These are phyloP conservation scores for Boletus sp. DNA, from an alignment of 768 basidiomycete genomes.

Conservation along the genomic window DNA sequence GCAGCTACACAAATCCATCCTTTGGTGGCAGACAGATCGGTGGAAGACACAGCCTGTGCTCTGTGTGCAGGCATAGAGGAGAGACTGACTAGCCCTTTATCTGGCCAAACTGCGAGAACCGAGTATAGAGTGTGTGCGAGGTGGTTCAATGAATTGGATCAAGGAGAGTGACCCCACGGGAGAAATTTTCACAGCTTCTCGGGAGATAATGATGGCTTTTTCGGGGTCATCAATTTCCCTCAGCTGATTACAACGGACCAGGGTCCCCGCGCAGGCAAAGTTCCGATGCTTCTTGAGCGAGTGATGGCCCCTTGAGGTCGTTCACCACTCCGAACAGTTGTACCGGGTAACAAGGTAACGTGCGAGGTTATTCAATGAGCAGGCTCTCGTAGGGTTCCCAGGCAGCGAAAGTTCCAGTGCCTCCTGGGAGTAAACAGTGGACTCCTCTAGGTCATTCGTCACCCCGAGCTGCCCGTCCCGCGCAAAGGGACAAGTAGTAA, in stretches of 20 bases:
- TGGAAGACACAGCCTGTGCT: background rate
- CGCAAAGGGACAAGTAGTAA: background rate
- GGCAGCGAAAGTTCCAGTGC: background rate
- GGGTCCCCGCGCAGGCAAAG: background rate
- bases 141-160: background rate
- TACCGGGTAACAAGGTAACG: background rate
- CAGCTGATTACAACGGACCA: background rate
- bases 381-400: background rate
- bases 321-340: background rate
- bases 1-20: background rate
- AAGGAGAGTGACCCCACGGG: background rate
- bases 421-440: background rate
- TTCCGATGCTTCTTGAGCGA: background rate
- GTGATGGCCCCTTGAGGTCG: background rate
- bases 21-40: background rate
- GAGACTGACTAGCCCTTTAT: background rate
- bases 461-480: background rate
- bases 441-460: background rate
- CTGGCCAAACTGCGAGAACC: background rate
- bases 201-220: background rate
- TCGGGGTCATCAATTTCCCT: background rate
- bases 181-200: background rate
- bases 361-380: background rate
- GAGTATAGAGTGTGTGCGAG: background rate
- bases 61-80: background rate